Evolutionary conservation across 1,139 yeast genomes (phyloP).

Genomic region (Debaryomyces sp.): DNA sequence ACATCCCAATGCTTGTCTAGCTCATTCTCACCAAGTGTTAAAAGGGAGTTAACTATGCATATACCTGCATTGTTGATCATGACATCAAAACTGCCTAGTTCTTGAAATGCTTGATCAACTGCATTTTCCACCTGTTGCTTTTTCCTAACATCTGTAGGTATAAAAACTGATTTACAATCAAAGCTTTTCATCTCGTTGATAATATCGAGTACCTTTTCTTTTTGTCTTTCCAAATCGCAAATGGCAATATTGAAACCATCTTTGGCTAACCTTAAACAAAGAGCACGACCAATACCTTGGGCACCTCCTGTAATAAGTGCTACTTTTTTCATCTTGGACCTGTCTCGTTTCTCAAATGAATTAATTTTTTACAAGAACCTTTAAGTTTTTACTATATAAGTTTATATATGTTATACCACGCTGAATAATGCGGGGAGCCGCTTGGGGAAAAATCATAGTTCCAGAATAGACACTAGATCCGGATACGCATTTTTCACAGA

Average conservation of each 20-base stretch:
- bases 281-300: not conserved
- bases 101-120: not conserved
- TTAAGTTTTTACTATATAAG: too few relatives aligned
- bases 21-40: not conserved
- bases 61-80: not conserved
- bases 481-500: too few relatives aligned
- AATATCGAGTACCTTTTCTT: not conserved
- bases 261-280: not conserved
- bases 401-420: too few relatives aligned
- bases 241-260: slow-evolving; percentile 1
- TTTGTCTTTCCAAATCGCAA: not conserved
- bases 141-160: not conserved
- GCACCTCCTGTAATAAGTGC: not conserved
- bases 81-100: not conserved
- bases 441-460: too few relatives aligned
- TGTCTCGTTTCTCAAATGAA: too few relatives aligned
- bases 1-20: not conserved
- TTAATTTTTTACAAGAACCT: too few relatives aligned
- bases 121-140: not conserved
- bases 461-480: too few relatives aligned
- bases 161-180: not conserved
- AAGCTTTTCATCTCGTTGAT: not conserved
- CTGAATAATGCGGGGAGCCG: too few relatives aligned
- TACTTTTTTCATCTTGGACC: not conserved
- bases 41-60: not conserved